phyloP scores from a whole-genome alignment of 2,329 filamentous ascomycete species.

The Aspergillus sp. region DNA sequence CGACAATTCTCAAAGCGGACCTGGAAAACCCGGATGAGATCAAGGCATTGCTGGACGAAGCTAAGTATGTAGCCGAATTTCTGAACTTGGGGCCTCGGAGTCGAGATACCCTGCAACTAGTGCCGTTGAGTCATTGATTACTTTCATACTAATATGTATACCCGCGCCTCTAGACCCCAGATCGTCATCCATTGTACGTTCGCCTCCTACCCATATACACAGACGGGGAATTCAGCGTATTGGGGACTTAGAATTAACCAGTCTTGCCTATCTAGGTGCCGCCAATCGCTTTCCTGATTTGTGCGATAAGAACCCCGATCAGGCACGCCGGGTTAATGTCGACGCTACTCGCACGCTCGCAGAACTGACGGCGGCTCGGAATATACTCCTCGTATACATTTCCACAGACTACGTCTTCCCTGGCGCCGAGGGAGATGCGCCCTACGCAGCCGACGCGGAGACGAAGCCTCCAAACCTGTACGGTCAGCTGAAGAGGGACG shows the following conservation, averaged over 20 bases:
- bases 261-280: constrained; percentile 57
- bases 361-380: constrained; percentile 59
- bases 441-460: constrained; percentile 66
- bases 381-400: constrained; percentile 57
- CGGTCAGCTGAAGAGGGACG: constrained; percentile 70
- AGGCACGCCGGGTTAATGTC: constrained; percentile 72
- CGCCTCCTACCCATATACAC: background rate
- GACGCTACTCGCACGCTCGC: constrained; percentile 68
- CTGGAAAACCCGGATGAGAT: constrained; percentile 49
- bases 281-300: constrained; percentile 87
- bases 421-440: constrained; percentile 77
- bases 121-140: background rate
- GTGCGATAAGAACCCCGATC: constrained; percentile 75
- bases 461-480: constrained; percentile 78
- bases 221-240: too few relatives aligned
- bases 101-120: background rate
- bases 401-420: constrained; percentile 78
- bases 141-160: constrained; percentile 2
- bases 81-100: background rate
- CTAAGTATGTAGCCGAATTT: constrained; percentile 46
- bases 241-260: too few relatives aligned
- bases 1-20: constrained; percentile 62
- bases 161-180: constrained; percentile 56
- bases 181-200: constrained; percentile 77
- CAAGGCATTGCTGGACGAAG: constrained; percentile 49